These are phyloP conservation scores for Przewalskia tangutica DNA, from an alignment of 257 asterid genomes.

Conservation along the genomic window DNA sequence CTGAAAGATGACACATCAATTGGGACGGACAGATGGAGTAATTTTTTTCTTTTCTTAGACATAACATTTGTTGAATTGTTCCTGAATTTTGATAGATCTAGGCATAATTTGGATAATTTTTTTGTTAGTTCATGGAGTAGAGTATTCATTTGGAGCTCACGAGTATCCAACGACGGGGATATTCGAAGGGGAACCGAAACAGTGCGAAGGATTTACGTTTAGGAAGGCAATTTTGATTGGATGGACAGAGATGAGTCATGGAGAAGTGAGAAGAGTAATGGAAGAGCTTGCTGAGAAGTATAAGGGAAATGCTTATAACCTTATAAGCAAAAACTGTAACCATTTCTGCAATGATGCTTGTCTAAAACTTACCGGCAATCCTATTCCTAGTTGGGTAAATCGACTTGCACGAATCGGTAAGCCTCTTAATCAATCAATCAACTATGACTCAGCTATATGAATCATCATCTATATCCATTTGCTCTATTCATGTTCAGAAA, in stretches of 20 bases:
- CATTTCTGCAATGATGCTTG: conserved; percentile 45
- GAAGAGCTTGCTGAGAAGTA: conserved; percentile 29
- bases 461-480: neutral
- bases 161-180: conserved; percentile 40
- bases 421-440: neutral
- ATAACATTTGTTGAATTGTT: neutral
- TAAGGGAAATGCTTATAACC: conserved; percentile 32
- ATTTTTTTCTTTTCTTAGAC: neutral
- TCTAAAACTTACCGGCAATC: conserved; percentile 23
- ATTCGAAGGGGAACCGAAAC: conserved; percentile 45
- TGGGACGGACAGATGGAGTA: too few species aligned
- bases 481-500: neutral
- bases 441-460: neutral
- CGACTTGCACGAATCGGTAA: conserved; percentile 43
- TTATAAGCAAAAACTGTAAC: conserved; percentile 38
- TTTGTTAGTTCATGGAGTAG: conserved; percentile 36
- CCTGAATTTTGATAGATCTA: neutral
- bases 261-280: conserved; percentile 27
- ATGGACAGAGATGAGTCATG: conserved; percentile 29
- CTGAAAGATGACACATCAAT: too few species aligned
- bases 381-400: conserved; percentile 42
- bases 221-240: conserved; percentile 41
- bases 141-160: conserved; percentile 48
- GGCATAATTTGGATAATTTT: neutral
- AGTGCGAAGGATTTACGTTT: conserved; percentile 37